Conservation (phyloP, 2,329 filamentous ascomycete species). For the Paecilomyces niveus region DNA sequence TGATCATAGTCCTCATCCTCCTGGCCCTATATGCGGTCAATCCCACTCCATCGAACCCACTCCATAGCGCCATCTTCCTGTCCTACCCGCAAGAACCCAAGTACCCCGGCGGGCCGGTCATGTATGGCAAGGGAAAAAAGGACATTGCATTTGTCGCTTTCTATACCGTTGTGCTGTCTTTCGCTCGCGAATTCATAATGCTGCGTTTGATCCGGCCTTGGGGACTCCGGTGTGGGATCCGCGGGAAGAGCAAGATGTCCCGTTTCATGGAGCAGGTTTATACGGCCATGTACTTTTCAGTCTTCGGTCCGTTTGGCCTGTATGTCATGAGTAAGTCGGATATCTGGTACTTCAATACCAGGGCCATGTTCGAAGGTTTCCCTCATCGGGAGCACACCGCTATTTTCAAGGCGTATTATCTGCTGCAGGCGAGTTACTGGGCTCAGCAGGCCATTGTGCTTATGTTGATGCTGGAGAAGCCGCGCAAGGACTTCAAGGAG, state of each 20-base stretch:
- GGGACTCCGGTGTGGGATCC: slow-evolving; percentile 63
- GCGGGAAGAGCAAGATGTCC: slow-evolving; percentile 67
- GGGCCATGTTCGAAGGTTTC: slow-evolving; percentile 81
- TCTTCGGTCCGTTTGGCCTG: slow-evolving; percentile 75
- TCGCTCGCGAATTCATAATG: slow-evolving; percentile 95
- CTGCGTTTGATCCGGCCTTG: slow-evolving; percentile 76
- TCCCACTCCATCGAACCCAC: slow-evolving; percentile 68
- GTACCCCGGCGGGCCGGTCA: slow-evolving; percentile 43
- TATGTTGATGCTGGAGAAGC: slow-evolving; percentile 81
- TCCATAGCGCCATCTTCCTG: slow-evolving; percentile 79
- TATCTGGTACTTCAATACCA: slow-evolving; percentile 92
- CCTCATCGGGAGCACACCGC: slow-evolving; percentile 76
- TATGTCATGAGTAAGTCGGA: slow-evolving; percentile 89
- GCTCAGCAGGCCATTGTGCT: slow-evolving; percentile 87
- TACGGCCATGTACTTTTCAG: slow-evolving; percentile 80
- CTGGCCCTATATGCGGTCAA: slow-evolving; percentile 65
- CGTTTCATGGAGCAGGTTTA: slow-evolving; percentile 97
- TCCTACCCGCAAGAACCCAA: slow-evolving; percentile 69
- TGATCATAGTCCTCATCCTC: slow-evolving; percentile 59
- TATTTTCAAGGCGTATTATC: slow-evolving; percentile 88
- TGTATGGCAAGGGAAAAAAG: slow-evolving; percentile 84
- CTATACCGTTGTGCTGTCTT: slow-evolving; percentile 83
- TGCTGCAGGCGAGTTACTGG: slow-evolving; percentile 94
- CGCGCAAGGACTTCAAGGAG: slow-evolving; percentile 90
- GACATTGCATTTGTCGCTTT: slow-evolving; percentile 84